Evolutionary conservation across 345 rosid species (phyloP).

Genomic region (Murraya koenigii): DNA sequence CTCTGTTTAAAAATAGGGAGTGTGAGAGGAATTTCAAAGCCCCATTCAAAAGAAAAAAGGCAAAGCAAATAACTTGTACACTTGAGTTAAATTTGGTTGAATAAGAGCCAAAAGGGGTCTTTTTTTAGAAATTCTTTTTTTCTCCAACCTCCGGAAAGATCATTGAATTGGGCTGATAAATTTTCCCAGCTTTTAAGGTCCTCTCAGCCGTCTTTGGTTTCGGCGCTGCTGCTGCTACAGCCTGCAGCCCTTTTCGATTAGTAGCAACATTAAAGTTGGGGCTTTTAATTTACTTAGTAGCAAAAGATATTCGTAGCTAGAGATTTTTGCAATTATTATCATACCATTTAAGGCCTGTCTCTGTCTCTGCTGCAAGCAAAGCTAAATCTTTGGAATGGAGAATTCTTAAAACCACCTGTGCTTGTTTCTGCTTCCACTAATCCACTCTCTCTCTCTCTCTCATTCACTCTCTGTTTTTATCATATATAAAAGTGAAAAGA

Average conservation of each 20-base stretch:
- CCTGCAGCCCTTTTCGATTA: slow-evolving; percentile 3
- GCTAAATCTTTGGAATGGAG: slow-evolving; percentile 22
- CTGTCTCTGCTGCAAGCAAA: background rate
- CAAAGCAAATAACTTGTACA: background rate
- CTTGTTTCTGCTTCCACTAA: no score
- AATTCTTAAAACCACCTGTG: slow-evolving; percentile 7
- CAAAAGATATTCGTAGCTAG: slow-evolving; percentile 5
- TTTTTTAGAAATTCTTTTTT: background rate
- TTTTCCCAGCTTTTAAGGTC: slow-evolving; percentile 36
- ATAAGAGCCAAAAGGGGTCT: slow-evolving; percentile 16
- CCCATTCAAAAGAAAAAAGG: background rate
- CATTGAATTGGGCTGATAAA: slow-evolving; percentile 15
- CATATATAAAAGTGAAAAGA: background rate
- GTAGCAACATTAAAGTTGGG: slow-evolving; percentile 31
- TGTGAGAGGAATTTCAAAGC: slow-evolving; percentile 14
- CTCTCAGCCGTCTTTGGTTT: slow-evolving; percentile 29
- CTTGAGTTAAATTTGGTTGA: background rate
- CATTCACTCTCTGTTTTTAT: background rate
- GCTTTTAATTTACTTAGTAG: slow-evolving; percentile 3
- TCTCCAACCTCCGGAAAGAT: slow-evolving; percentile 19
- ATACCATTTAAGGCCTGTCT: slow-evolving; percentile 22
- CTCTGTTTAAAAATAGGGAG: slow-evolving; percentile 5
- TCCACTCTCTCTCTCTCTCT: background rate
- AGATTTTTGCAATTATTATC: slow-evolving; percentile 21
- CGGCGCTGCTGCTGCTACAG: slow-evolving; percentile 10